Conservation (phyloP, 2,329 filamentous ascomycete genomes). For the Venturia effusa region DNA sequence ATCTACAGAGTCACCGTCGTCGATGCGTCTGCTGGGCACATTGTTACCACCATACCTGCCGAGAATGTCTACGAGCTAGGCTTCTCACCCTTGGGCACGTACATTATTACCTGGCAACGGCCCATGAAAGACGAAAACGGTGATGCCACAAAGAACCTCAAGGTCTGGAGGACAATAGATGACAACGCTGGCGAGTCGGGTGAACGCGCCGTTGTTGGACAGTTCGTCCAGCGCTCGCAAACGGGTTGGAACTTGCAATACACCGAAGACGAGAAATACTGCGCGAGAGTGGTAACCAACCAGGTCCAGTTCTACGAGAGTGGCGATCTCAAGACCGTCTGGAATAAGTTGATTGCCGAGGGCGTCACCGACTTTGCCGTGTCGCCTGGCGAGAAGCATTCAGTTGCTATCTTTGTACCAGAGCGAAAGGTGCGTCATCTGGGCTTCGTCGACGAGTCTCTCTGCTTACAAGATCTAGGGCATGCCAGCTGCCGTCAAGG, state of each 20-base stretch:
- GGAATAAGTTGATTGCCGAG: conserved; percentile 92
- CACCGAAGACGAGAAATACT: conserved; percentile 84
- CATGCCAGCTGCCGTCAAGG: conserved; percentile 84
- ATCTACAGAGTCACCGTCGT: conserved; percentile 61
- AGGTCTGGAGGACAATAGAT: conserved; percentile 84
- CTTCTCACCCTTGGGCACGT: conserved; percentile 87
- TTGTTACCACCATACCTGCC: conserved; percentile 64
- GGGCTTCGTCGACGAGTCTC: neutral
- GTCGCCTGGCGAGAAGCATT: conserved; percentile 79
- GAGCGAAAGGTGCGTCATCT: conserved; percentile 68
- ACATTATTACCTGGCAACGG: conserved; percentile 93
- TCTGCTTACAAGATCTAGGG: conserved; percentile 44
- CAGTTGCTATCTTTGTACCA: conserved; percentile 88
- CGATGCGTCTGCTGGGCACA: conserved; percentile 65
- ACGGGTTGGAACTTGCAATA: conserved; percentile 97
- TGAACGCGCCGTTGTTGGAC: conserved; percentile 47
- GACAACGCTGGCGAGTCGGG: conserved; percentile 39
- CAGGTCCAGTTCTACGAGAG: conserved; percentile 97
- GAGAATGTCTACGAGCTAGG: conserved; percentile 86
- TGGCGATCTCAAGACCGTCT: conserved; percentile 71
- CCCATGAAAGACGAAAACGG: conserved; percentile 86
- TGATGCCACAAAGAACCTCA: conserved; percentile 90
- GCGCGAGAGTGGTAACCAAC: conserved; percentile 87
- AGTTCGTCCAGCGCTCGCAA: conserved; percentile 91
- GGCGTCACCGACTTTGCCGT: conserved; percentile 83